A percentile compares a stretch with the other conserved stretches of the same genome.
phyloP scores from a whole-genome alignment of 1,284 basidiomycete genomes.

The Ganoderma meredithae region DNA sequence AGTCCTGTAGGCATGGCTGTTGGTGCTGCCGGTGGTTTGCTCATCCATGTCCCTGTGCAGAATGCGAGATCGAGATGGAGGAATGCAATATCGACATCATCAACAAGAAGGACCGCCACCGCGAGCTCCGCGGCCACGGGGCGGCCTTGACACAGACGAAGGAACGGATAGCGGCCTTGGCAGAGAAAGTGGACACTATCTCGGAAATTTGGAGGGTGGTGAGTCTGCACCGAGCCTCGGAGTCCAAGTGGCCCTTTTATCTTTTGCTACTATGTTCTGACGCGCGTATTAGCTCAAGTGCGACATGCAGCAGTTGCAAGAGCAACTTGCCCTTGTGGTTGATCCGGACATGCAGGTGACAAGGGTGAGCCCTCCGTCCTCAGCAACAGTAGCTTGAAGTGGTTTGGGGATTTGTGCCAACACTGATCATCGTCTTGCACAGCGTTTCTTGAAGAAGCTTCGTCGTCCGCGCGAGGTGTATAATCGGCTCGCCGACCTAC shows the following conservation, averaged over 20 bases:
- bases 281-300: constrained; percentile 11
- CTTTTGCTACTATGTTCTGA: not conserved
- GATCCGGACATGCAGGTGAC: constrained; percentile 15
- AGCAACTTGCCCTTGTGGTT: constrained; percentile 16
- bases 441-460: constrained; percentile 22
- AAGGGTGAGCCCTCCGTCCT: not conserved
- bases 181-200: constrained; percentile 1
- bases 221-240: not conserved
- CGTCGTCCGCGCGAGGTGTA: constrained; percentile 14
- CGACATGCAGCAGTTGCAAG: constrained; percentile 17
- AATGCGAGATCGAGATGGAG: constrained; percentile 2
- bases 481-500: constrained; percentile 7
- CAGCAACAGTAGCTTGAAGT: too few relatives aligned
- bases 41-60: not conserved
- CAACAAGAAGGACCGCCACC: not conserved
- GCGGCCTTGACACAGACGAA: not conserved
- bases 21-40: not conserved
- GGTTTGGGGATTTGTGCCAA: not conserved
- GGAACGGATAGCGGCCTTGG: not conserved
- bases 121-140: not conserved
- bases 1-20: not conserved
- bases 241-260: too few relatives aligned
- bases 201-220: not conserved
- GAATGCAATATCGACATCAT: not conserved
- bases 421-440: not conserved